These are phyloP conservation scores for Epichloe aotearoae DNA, from an alignment of 2,329 filamentous ascomycete species.

Conservation along the genomic window DNA sequence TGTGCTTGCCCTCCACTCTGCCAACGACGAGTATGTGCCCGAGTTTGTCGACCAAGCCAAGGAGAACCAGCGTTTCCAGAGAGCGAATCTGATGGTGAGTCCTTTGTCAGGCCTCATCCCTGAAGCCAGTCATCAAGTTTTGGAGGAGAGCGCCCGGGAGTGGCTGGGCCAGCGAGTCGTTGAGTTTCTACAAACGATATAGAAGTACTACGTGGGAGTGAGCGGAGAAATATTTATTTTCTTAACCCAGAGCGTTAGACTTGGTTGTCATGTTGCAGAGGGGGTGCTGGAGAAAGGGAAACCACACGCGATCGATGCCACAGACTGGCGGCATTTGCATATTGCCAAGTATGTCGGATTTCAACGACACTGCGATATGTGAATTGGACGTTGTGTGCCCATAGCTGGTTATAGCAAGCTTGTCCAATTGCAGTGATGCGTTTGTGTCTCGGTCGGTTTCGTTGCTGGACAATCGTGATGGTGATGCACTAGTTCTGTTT, in stretches of 20 bases:
- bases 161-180: slow-evolving; percentile 37
- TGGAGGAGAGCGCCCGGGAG: slow-evolving; percentile 28
- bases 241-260: neutral
- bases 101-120: slow-evolving; percentile 39
- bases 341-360: too few species aligned
- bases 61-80: slow-evolving; percentile 44
- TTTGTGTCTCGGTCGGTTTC: too few species aligned
- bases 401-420: too few species aligned
- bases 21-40: slow-evolving; percentile 53
- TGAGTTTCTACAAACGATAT: slow-evolving; percentile 27
- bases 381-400: too few species aligned
- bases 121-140: slow-evolving; percentile 37
- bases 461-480: too few species aligned
- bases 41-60: slow-evolving; percentile 39
- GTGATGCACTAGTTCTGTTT: too few species aligned
- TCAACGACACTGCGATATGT: too few species aligned
- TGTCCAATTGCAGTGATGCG: too few species aligned
- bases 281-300: too few species aligned
- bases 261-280: neutral
- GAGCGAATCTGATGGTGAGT: slow-evolving; percentile 32
- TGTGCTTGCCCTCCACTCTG: slow-evolving; percentile 52
- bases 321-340: neutral
- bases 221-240: neutral
- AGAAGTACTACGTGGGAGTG: slow-evolving; percentile 2
- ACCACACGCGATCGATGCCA: too few species aligned